These are phyloP conservation scores for Didymella arachidicola DNA, from an alignment of 2,329 filamentous ascomycete genomes.

Conservation along the genomic window DNA sequence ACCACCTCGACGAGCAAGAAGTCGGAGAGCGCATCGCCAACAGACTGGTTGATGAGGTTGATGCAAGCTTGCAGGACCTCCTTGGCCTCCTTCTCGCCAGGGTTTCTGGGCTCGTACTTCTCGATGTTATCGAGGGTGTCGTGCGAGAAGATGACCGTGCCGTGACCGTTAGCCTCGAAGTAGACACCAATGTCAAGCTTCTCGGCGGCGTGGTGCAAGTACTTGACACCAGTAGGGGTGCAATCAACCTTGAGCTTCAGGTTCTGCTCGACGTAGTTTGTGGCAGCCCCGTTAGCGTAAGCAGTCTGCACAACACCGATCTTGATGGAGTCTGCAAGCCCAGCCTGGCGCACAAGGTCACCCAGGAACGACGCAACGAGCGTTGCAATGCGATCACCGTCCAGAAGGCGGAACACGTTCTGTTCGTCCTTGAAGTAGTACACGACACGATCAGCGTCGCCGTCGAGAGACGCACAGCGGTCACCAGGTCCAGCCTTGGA, in stretches of 20 bases:
- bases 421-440: conserved; percentile 91
- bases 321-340: conserved; percentile 79
- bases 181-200: conserved; percentile 97
- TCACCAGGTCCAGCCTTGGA: conserved; percentile 79
- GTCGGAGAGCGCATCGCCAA: conserved; percentile 94
- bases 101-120: conserved; percentile 83
- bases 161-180: conserved; percentile 98
- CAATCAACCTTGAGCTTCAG: conserved; percentile 89
- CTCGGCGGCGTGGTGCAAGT: conserved; percentile 94
- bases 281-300: conserved; percentile 95
- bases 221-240: conserved; percentile 95
- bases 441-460: conserved; percentile 92
- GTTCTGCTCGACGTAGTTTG: conserved; percentile 87
- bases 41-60: conserved; percentile 97
- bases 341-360: conserved; percentile 82
- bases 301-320: conserved; percentile 97
- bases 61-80: conserved; percentile 83
- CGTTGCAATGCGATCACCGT: conserved; percentile 95
- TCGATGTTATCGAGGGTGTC: conserved; percentile 81
- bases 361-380: conserved; percentile 93
- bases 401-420: conserved; percentile 86
- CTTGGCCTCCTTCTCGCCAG: conserved; percentile 87
- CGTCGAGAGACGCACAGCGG: conserved; percentile 90
- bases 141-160: conserved; percentile 92
- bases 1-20: conserved; percentile 96